Base-by-base conservation (phyloP, 495 filamentous ascomycete species). In the Xylaria scruposa region DNA sequence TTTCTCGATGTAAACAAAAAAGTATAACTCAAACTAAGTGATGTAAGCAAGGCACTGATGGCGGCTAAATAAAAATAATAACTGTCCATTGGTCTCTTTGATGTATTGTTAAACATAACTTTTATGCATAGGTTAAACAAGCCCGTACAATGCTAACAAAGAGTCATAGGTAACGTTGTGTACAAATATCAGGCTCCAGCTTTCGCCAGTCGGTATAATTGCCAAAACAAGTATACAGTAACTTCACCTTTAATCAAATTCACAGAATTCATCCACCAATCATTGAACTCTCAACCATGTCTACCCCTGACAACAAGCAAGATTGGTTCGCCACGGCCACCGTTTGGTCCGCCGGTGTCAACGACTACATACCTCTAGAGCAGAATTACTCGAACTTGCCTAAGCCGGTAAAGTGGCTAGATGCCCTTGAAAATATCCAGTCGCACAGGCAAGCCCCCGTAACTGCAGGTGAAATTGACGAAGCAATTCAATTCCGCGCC, bases 381-480 rank as follows among this genome's bases (percentile, higher is more conserved):
- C 12, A 26, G 1, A 36, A 42, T 24, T 26, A 26, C 56, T 38
- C 38, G 7, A 0, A 36, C 31, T 6, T 12, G 36, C 1, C 5
- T 5, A 13, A n/a, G 26, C 53, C 60, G 0, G 38, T 4, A 15
- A 63, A 17, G 13, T 44, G 60, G 36, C 0, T 24, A 44, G 38
- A 44, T 17, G 60, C 60, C 1, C 60, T 63, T 8, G 60, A 63
- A 44, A 63, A 44, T 13, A 63, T 63, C n/a, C 38, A 63, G 38
- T 40, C 38, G 10, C 17, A 5, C 38, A 42, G 38, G 12, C 6
- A 63, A 9, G 33, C 58, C 7, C 31, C 33, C 31, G 15, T 60
- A 3, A 44, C 60, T 0, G 60, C 60, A 15, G 21, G 13, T 7
- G 60, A 63, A 5, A 63, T 63, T 21, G 60, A 63, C 9, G 60